Evolutionary conservation across 257 asterid species (phyloP).

Genomic region (Solanum boliviense): DNA sequence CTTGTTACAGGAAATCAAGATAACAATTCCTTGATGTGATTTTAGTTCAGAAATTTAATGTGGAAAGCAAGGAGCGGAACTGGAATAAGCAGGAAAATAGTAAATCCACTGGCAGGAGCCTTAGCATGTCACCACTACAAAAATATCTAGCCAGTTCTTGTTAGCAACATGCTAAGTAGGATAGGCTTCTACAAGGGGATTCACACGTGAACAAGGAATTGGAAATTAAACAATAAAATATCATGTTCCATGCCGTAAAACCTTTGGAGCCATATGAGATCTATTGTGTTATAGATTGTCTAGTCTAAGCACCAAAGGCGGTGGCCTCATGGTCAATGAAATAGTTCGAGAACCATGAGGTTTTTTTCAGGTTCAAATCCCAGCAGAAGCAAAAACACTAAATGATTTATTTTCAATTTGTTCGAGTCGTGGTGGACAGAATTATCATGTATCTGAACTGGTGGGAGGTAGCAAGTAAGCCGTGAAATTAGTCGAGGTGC

Average conservation of each 20-base stretch:
- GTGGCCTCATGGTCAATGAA: background rate
- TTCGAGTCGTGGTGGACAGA: background rate
- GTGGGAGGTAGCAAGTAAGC: background rate
- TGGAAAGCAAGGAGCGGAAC: background rate
- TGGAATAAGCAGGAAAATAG: background rate
- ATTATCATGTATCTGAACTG: background rate
- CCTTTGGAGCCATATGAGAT: background rate
- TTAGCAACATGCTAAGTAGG: background rate
- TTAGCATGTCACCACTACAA: background rate
- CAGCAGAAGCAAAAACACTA: background rate
- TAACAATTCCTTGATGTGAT: background rate
- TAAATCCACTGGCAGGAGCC: background rate
- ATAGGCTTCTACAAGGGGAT: background rate
- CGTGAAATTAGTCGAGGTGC: background rate
- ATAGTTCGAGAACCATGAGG: background rate
- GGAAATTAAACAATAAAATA: background rate
- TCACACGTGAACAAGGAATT: background rate
- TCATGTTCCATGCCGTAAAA: background rate
- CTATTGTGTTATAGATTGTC: background rate
- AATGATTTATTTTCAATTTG: background rate
- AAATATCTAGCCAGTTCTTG: background rate
- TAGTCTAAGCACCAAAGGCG: background rate
- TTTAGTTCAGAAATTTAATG: background rate
- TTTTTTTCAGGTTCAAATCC: background rate
- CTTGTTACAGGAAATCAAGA: background rate